A percentile compares a stretch with the other conserved stretches of the same genome.
These are phyloP conservation scores for Salix exigua DNA, from an alignment of 345 rosid genomes.

Conservation along the genomic window DNA sequence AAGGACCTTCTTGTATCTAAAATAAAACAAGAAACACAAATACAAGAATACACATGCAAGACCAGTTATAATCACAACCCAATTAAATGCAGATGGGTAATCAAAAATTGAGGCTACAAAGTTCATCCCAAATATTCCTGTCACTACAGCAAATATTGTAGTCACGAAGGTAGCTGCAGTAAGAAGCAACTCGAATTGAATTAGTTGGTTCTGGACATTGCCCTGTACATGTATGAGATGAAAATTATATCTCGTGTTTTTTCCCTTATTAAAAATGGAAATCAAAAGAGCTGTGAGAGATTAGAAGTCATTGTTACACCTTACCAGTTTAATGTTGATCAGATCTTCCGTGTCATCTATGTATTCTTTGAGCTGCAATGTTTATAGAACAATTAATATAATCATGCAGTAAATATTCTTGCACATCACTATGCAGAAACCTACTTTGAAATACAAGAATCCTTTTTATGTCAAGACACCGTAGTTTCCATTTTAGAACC, in stretches of 20 bases:
- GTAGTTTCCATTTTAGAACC: not conserved
- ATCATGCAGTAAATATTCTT: not conserved
- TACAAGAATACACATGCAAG: slow-evolving; percentile 50
- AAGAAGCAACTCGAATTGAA: slow-evolving; percentile 89
- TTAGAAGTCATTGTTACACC: not conserved
- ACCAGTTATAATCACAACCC: slow-evolving; percentile 73
- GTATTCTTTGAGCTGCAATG: slow-evolving; percentile 84
- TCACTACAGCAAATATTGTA: slow-evolving; percentile 76
- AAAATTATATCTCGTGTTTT: not conserved
- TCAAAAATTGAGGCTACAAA: slow-evolving; percentile 62
- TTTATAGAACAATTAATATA: slow-evolving; percentile 7
- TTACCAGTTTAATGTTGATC: slow-evolving; percentile 90
- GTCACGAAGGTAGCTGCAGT: slow-evolving; percentile 91
- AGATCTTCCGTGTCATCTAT: slow-evolving; percentile 96
- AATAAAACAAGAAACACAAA: slow-evolving; percentile 60
- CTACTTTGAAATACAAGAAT: not conserved
- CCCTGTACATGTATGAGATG: slow-evolving; percentile 45
- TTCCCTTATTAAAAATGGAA: not conserved
- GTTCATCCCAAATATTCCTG: slow-evolving; percentile 91
- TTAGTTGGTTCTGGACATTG: slow-evolving; percentile 87
- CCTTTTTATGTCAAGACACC: not conserved
- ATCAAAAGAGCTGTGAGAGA: not conserved
- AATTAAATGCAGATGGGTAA: slow-evolving; percentile 53
- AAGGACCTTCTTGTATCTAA: slow-evolving; percentile 77
- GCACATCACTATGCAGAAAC: not conserved